Evolutionary conservation across 1,139 yeast genomes (phyloP).

Genomic region (Yamadazyma kanchanaburiensis): DNA sequence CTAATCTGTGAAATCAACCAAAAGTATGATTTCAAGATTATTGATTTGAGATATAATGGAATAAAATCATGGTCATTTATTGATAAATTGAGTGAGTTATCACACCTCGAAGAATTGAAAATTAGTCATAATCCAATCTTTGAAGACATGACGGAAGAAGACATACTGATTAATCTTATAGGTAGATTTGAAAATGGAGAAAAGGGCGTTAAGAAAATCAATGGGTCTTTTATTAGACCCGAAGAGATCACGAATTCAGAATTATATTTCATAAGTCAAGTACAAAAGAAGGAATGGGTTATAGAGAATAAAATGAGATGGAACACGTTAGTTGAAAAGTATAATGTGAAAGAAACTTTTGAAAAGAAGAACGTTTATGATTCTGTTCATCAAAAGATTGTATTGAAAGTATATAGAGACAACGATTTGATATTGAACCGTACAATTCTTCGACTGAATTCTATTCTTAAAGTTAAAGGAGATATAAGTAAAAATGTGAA

Average conservation of each 20-base stretch:
- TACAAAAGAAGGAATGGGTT: constrained; percentile 29
- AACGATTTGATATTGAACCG: constrained; percentile 10
- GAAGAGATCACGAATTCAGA: constrained; percentile 64
- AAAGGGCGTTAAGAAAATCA: constrained; percentile 29
- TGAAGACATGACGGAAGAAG: constrained; percentile 14
- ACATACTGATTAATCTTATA: constrained; percentile 36
- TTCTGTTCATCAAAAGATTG: constrained; percentile 10
- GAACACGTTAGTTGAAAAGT: constrained; percentile 22
- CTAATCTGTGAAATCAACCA: constrained; percentile 9
- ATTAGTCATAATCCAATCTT: constrained; percentile 55
- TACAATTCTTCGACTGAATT: constrained; percentile 19
- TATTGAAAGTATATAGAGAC: constrained; percentile 9
- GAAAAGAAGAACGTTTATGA: constrained; percentile 2
- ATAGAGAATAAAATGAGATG: constrained; percentile 19
- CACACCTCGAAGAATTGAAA: constrained; percentile 40
- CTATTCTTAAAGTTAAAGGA: constrained; percentile 30
- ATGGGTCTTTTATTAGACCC: constrained; percentile 50
- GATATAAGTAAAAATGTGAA: constrained; percentile 12
- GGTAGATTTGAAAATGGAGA: constrained; percentile 37
- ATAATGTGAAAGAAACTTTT: constrained; percentile 10
- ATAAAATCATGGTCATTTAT: constrained; percentile 47
- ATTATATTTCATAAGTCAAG: constrained; percentile 58
- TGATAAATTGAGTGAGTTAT: constrained; percentile 32
- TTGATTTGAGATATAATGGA: constrained; percentile 50
- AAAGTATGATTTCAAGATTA: constrained; percentile 7